Conservation (phyloP, 257 asterid genomes). For the Schizonepeta tenuifolia region DNA sequence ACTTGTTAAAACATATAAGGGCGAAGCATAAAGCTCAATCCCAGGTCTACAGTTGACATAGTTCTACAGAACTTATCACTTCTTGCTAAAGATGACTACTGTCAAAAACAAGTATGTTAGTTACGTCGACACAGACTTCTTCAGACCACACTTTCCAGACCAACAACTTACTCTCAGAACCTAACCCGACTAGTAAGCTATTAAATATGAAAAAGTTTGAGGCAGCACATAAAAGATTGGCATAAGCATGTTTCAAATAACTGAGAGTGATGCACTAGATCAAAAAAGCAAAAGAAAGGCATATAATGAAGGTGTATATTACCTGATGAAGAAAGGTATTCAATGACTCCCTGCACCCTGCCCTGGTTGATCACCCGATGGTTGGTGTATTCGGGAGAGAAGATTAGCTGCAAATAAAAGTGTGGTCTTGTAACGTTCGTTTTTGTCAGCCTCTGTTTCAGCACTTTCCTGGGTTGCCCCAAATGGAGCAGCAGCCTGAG, state of each 20-base stretch:
- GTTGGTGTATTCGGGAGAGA: constrained; percentile 78
- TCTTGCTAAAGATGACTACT: constrained; percentile 30
- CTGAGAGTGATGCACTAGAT: constrained; percentile 10
- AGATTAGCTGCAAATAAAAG: constrained; percentile 89
- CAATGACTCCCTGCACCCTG: constrained; percentile 71
- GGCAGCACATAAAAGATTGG: constrained; percentile 27
- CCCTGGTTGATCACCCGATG: constrained; percentile 66
- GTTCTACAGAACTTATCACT: background rate
- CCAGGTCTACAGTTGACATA: constrained; percentile 12
- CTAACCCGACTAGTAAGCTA: constrained; percentile 24
- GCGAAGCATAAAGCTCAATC: constrained; percentile 25
- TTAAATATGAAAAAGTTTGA: constrained; percentile 18
- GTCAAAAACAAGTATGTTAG: background rate
- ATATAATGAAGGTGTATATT: constrained; percentile 31
- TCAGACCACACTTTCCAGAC: constrained; percentile 15
- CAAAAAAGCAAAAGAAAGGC: background rate
- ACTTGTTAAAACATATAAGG: background rate
- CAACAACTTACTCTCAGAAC: background rate
- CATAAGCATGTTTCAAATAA: constrained; percentile 30
- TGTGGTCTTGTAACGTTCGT: constrained; percentile 87
- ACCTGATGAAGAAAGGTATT: constrained; percentile 61
- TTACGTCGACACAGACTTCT: constrained; percentile 15
- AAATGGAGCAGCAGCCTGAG: constrained; percentile 55
- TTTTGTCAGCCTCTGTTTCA: constrained; percentile 88
- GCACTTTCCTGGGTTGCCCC: constrained; percentile 60